Evolutionary conservation across 2,329 filamentous ascomycete species (phyloP), one percentile per base, ranked within the genome.

Genomic region (Xylariomycetidae sp.): DNA sequence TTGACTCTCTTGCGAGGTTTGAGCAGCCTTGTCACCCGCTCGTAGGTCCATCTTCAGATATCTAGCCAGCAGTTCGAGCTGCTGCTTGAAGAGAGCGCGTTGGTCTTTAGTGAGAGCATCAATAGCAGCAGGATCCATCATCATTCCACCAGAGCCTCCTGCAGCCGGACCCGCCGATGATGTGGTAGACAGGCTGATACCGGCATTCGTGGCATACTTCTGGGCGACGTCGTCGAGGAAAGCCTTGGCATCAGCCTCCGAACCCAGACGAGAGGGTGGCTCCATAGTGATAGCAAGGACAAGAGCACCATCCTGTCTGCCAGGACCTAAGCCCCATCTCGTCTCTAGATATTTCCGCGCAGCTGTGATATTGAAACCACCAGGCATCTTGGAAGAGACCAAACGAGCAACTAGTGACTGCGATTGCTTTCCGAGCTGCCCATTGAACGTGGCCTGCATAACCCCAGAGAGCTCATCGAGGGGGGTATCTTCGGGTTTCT

Each of bases 401-500:
- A 98, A 72, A 49, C 92, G 84, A 31, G 92, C 92, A 60, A 98
- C 84, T 37, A 98, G 77, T 3, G 89, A 94, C 34, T 86, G 84
- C 1, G 92, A 94, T 51, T 96, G 89, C 68, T 98, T 98, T 62
- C 92, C 92, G 41, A 98, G 80, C 67, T 95, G 90, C 50, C 92
- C 92, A 66, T 96, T 92, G 69, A 98, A 98, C n/a, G 90, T 97
- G 29, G 87, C 82, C 67, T 98, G 92, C 85, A 98, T 95, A 7
- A 92, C 74, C 34, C 86, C 88, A 70, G 89, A 86, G 40, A 98
- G 76, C 66, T 98, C 92, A 61, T 98, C 92, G 28, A 98, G 74
- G 42, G 92, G 92, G 27, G 85, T 94, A 62, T 98, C 92, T 76
- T 98, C 92, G 33, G 92, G 90, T 70, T 97, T 97, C 62, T 98